Evolutionary conservation across 176 grass and related monocot species (phyloP), one percentile per base, ranked within the genome.

Genomic region (Zoysia japonica): DNA sequence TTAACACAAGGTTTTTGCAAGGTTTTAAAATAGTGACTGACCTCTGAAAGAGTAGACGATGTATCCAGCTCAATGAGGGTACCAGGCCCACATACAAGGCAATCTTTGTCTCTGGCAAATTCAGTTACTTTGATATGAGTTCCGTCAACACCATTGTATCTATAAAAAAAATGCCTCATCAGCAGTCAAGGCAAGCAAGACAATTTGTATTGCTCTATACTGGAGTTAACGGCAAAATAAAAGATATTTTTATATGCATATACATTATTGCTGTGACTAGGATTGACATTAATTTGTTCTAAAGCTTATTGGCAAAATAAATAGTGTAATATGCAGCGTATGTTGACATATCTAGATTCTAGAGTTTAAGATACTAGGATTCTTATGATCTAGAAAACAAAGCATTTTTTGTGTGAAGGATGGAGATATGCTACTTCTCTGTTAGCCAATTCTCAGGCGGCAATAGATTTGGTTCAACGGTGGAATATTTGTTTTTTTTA

Each of bases 61-160:
- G 88, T 73, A 48, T 93, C 84, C 16, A 95, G 45, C 76, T 95
- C 86, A 79, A 99, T 65, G 49, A 93, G 88, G 60, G 86, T 94
- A 70, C 96, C 96, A 54, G 96, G 86, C 50, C 92, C 96, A 79
- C 96, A 98, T 41, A 98, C 75, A 79, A 99, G 90, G 70, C 96
- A 99, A 80, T 99, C 96, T 70, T 80, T 90, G 4, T 93, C 92
- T 86, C 88, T 93, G 71, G 90, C 77, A 80, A 97, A 94, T 71
- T 94, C 95, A 36, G 90, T 98, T 62, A 94, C 96, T 88, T 98
- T 98, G 80, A 91, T 89, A 73, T 94, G 92, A 72, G 92, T 91
- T 79, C 96, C 96, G 72, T 76, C 92, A 68, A 90, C 54, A 72
- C 96, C 96, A 81, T 98, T 98, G 76, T 93, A 98, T 65, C 96